A percentile compares a stretch with the other conserved stretches of the same genome.
Evolutionary conservation across 352 stramenopile genomes (phyloP).

Genomic region (Globisporangium cederbergense): DNA sequence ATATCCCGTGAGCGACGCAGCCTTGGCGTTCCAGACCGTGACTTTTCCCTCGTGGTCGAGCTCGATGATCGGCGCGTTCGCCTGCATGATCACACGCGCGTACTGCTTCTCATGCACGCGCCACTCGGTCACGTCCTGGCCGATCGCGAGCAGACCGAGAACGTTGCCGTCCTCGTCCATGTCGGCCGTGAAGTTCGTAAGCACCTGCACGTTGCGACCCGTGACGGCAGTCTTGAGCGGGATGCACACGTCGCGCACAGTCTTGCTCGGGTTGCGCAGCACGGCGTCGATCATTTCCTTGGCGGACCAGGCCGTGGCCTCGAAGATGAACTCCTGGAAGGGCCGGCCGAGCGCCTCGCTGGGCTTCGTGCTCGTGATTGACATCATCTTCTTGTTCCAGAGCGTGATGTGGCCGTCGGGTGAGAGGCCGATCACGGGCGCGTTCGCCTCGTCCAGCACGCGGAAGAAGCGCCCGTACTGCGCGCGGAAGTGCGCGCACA

Average conservation of each 20-base stretch:
- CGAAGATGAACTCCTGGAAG: conserved; percentile 35
- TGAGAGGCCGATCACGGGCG: conserved; percentile 42
- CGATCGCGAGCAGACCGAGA: conserved; percentile 30
- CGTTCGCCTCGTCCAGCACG: conserved; percentile 51
- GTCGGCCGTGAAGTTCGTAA: conserved; percentile 63
- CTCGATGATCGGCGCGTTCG: conserved; percentile 76
- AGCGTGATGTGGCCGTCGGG: conserved; percentile 42
- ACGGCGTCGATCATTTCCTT: conserved; percentile 16
- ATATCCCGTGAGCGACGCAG: conserved; percentile 61
- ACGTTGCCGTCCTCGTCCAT: conserved; percentile 32
- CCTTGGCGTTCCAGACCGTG: conserved; percentile 68
- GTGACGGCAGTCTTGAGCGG: conserved; percentile 40
- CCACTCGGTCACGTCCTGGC: conserved; percentile 52
- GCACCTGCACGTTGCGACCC: conserved; percentile 41
- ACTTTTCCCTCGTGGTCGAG: conserved; percentile 63
- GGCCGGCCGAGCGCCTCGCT: conserved; percentile 28
- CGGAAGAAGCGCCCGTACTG: conserved; percentile 32
- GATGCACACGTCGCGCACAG: conserved; percentile 39
- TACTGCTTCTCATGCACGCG: conserved; percentile 46
- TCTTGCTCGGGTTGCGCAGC: conserved; percentile 18
- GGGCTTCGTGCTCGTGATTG: conserved; percentile 32
- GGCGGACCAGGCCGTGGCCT: conserved; percentile 18
- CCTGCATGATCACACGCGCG: conserved; percentile 60
- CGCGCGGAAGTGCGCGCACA: conserved; percentile 7
- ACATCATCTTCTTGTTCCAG: conserved; percentile 61